Base-by-base conservation (phyloP, 2,329 filamentous ascomycete species). In the Septoria petroselini region DNA sequence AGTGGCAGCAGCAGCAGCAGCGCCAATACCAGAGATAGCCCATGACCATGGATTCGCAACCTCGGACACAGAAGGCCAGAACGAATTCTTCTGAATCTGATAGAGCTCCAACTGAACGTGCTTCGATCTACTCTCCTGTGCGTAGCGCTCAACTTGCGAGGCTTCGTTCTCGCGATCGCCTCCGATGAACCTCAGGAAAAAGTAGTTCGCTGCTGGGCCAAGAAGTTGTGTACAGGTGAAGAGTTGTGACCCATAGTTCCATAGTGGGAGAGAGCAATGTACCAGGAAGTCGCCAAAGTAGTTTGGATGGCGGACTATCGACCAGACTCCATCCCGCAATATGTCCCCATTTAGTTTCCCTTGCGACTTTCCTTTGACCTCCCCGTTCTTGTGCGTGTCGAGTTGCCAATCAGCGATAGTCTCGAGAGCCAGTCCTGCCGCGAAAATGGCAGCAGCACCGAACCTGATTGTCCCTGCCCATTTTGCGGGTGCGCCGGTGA, bases 271-370 rank as follows among this genome's bases (percentile, higher is more conserved):
- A 0, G 80, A 81, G 39, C 78, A 59, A 59, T 84, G 81, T 7
- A 80, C 72, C 3, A 83, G 70, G 2, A 76, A 71, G 49, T 82
- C 80, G 1, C 80, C 80, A n/a, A 83, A 74, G 60, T 82, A 83
- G 67, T 83, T 83, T 0, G 80, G 80, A 66, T 83, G 79, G 41
- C 81, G 69, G 19, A 82, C 79, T 25, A 83, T 73, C 57, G 77
- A 79, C 78, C 79, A 83, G 23, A 83, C 80, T 9, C 79, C 79
- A n/a, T 78, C 72, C 11, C 75, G 73, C n/a, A 45, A 40, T 53
- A 76, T 71, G 23, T 82, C 68, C 30, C 42, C 48, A 18, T 47
- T 39, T 41, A 48, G 23, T 19, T 55, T 44, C 5, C 48, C 50
- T 19, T 48, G 42, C 29, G 68, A 67, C 49, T 41, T 38, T 18